phyloP scores from a whole-genome alignment of 768 basidiomycete genomes.

The Suillus decipiens region DNA sequence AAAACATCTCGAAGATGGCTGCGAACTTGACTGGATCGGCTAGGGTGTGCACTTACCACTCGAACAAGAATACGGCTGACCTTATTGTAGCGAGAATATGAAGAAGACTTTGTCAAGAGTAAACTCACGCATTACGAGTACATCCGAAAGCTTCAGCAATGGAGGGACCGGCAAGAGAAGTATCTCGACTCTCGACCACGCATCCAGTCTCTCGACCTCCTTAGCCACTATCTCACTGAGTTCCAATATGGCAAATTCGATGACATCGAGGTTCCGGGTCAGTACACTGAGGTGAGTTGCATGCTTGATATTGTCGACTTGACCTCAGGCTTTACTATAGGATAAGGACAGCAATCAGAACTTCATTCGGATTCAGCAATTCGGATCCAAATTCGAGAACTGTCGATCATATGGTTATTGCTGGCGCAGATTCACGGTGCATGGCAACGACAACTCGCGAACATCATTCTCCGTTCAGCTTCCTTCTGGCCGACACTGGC shows the following conservation, averaged over 20 bases:
- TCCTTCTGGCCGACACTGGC: slow-evolving; percentile 79
- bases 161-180: slow-evolving; percentile 90
- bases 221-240: slow-evolving; percentile 93
- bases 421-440: slow-evolving; percentile 88
- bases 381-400: slow-evolving; percentile 88
- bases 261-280: slow-evolving; percentile 98
- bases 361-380: slow-evolving; percentile 89
- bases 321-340: slow-evolving; percentile 41
- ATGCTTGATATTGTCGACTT: background rate
- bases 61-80: slow-evolving; percentile 1
- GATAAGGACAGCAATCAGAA: slow-evolving; percentile 94
- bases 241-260: slow-evolving; percentile 98
- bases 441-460: slow-evolving; percentile 87
- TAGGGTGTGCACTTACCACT: slow-evolving; percentile 45
- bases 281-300: slow-evolving; percentile 86
- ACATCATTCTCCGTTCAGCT: slow-evolving; percentile 91
- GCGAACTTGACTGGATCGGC: slow-evolving; percentile 57
- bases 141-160: slow-evolving; percentile 84
- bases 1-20: slow-evolving; percentile 60
- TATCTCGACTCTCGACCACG: slow-evolving; percentile 81
- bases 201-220: slow-evolving; percentile 78
- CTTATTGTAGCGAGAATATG: slow-evolving; percentile 72
- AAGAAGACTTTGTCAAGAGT: slow-evolving; percentile 83
- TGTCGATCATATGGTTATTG: slow-evolving; percentile 83
- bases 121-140: slow-evolving; percentile 86